Evolutionary conservation across 2,329 filamentous ascomycete species (phyloP), one percentile per base, ranked within the genome.

Genomic region (Sporothrix sp.): DNA sequence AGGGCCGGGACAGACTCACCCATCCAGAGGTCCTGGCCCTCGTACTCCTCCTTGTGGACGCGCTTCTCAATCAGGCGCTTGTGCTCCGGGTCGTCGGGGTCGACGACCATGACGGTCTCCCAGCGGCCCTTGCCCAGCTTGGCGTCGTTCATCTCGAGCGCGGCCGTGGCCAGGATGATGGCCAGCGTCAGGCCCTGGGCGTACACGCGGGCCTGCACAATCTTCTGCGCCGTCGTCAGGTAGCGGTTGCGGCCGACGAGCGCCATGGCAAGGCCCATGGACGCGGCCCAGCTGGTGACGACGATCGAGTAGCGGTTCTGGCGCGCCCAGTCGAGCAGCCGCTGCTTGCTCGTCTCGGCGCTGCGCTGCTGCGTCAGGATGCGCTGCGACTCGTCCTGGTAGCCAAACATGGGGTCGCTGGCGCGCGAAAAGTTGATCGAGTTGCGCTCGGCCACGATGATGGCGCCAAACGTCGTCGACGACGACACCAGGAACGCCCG

Each of bases 161-260:
- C 85, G 42, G 91, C 88, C 28, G 82, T 85, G 51, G 87, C 81
- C 62, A 95, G 78, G 51, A 96, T 73, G 47, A 95, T 87, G 56
- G 84, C 85, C 42, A 96, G 73, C 5, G 90, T 95, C 60, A 95
- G 71, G 6, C 86, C 88, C 72, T 96, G 90, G 3, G 90, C 90
- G 68, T 95, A 95, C 57, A 96, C 85, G 78, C 90, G 84, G 21
- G 89, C 90, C 75, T 96, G 90, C 14, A 96, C 90, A 20, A 96
- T 71, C 75, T 95, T 95, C 74, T 96, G 90, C 54, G 78, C 71
- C 2, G 81, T 82, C 45, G 76, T 79, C 42, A 95, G 74, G 64
- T 83, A 86, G 57, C 78, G 82, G 65, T 87, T 87, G 56, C 87
- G 79, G 62, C 84, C 81, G 56, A 96, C 88, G 27, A 94, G 65